Evolutionary conservation across 306 rosid genomes (phyloP), one percentile per base, ranked within the genome.

Genomic region (Psophocarpus tetragonolobus): DNA sequence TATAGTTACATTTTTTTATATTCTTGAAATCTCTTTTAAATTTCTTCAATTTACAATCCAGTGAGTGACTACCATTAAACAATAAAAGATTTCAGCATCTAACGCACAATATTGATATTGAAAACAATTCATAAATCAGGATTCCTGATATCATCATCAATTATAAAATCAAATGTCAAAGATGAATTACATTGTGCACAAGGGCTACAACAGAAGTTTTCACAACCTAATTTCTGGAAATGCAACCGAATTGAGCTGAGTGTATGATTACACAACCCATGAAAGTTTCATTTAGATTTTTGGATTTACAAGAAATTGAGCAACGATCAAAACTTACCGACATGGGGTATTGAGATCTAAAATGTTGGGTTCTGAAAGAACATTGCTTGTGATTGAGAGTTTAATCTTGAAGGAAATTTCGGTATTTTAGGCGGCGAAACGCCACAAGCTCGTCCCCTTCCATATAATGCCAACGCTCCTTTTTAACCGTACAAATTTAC

Each of bases 281-380:
- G 44, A 11, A 15, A 18, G 11, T 42, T 66, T 26, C 29, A 62
- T 6, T 0, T 26, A 26, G 1, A 18, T 0, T 23, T 24, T 60
- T 63, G 48, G 30, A 60, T 9, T 50, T 0, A 1, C 18, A 57
- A 24, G 14, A n/a, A 42, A 73, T 27, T 30, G 13, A 9, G 12
- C 6, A 44, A 5, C 30, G 5, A 50, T 23, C 0, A n/a, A 23
- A 64, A 76, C 73, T 71, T 73, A 84, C 88, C 74, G 85, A 53
- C 58, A 73, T 80, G 42, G 67, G 9, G 12, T 62, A n/a, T 72
- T n/a, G 17, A 65, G 80, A 81, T 71, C 82, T 38, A 38, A 30
- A 20, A 64, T 8, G 21, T 7, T 20, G 6, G 38, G 2, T 36
- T 45, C 3, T 36, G 54, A 60, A 68, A 6, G 27, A 27, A 53